phyloP scores from a whole-genome alignment of 306 rosid species.

The Lagenaria siceraria region DNA sequence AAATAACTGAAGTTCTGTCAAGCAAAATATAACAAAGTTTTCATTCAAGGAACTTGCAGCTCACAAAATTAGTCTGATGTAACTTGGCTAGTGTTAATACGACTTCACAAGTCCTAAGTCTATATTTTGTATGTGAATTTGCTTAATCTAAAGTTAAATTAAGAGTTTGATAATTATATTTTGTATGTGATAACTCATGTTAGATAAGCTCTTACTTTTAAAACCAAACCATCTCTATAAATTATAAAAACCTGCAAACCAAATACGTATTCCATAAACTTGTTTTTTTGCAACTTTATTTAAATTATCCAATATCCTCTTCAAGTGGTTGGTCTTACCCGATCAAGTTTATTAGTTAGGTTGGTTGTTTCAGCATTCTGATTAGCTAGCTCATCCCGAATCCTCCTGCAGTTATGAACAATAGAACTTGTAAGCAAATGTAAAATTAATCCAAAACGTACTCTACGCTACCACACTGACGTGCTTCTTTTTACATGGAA shows the following conservation, averaged over 20 bases:
- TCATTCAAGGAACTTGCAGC: neutral
- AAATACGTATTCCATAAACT: neutral
- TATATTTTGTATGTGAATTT: neutral
- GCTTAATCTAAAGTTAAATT: neutral
- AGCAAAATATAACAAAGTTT: neutral
- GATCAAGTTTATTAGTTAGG: slow-evolving; percentile 82
- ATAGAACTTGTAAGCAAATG: neutral
- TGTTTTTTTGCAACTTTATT: neutral
- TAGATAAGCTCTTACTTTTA: no score
- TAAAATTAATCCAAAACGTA: neutral
- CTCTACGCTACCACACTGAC: neutral
- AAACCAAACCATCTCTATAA: no score
- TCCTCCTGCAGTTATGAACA: slow-evolving; percentile 52
- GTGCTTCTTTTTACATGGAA: neutral
- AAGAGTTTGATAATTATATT: neutral
- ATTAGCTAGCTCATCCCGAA: slow-evolving; percentile 70
- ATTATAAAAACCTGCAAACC: neutral
- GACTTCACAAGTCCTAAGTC: neutral
- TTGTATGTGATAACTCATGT: no score
- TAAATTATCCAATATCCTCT: neutral
- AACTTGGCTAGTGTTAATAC: no score
- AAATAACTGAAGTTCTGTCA: neutral
- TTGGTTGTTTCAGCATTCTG: slow-evolving; percentile 81
- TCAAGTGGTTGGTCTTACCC: slow-evolving; percentile 35
- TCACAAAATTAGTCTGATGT: neutral